Evolutionary conservation across 2,329 filamentous ascomycete genomes (phyloP).

Genomic region (Penicillium sp.): DNA sequence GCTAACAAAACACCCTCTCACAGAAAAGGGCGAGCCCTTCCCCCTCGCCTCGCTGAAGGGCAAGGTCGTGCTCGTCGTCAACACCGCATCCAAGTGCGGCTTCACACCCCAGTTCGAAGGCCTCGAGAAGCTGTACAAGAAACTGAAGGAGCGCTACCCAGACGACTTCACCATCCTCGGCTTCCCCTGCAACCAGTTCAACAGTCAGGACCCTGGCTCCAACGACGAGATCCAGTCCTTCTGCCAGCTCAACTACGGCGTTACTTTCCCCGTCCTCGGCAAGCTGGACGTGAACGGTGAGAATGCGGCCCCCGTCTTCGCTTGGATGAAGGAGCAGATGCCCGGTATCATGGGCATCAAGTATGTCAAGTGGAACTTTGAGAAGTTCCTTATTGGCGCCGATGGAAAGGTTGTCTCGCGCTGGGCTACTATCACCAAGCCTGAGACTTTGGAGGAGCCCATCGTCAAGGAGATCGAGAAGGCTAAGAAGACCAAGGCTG

Average conservation of each 20-base stretch:
- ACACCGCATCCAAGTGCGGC: slow-evolving; percentile 97
- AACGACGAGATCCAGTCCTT: slow-evolving; percentile 78
- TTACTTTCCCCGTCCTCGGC: slow-evolving; percentile 83
- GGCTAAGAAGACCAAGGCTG: slow-evolving; percentile 38
- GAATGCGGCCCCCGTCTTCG: slow-evolving; percentile 72
- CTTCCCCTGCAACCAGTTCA: slow-evolving; percentile 99
- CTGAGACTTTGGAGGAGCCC: slow-evolving; percentile 70
- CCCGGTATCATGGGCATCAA: slow-evolving; percentile 84
- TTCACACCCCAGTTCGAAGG: slow-evolving; percentile 95
- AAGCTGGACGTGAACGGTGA: slow-evolving; percentile 95
- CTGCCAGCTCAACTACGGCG: slow-evolving; percentile 92
- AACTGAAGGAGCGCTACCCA: slow-evolving; percentile 65
- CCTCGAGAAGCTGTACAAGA: slow-evolving; percentile 87
- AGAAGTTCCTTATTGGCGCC: slow-evolving; percentile 88
- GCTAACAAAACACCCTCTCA: slow-evolving; percentile 9
- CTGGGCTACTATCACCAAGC: slow-evolving; percentile 87
- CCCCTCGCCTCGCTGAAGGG: slow-evolving; percentile 71
- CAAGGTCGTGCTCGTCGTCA: slow-evolving; percentile 94
- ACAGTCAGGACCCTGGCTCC: slow-evolving; percentile 78
- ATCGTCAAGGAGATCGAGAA: slow-evolving; percentile 73
- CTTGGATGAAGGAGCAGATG: slow-evolving; percentile 70
- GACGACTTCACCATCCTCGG: slow-evolving; percentile 84
- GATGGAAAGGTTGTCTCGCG: slow-evolving; percentile 82
- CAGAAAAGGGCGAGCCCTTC: slow-evolving; percentile 72
- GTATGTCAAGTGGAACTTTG: slow-evolving; percentile 98